phyloP scores from a whole-genome alignment of 106 monocot genomes.

The Iris macrosiphon region DNA sequence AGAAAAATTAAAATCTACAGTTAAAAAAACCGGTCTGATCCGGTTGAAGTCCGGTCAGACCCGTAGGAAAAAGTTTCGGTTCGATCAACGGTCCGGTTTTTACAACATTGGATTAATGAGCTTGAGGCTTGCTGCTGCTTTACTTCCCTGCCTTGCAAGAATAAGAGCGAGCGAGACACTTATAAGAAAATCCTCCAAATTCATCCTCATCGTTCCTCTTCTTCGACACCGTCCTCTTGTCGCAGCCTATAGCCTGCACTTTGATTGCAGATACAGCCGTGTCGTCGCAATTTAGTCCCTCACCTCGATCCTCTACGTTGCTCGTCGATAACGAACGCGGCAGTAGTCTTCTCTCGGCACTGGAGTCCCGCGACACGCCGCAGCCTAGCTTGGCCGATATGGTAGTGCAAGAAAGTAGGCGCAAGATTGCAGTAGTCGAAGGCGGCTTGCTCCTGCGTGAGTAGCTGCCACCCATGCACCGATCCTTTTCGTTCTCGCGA shows the following conservation, averaged over 20 bases:
- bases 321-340: slow-evolving; percentile 1
- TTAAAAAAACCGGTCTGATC: too few species aligned
- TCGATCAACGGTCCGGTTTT: too few species aligned
- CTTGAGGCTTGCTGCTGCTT: too few species aligned
- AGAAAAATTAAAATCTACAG: too few species aligned
- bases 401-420: slow-evolving; percentile 46
- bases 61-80: too few species aligned
- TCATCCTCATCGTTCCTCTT: background rate
- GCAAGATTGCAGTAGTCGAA: slow-evolving; percentile 36
- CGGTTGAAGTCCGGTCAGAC: too few species aligned
- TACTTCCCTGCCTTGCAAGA: slow-evolving; percentile 1
- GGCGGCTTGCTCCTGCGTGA: slow-evolving; percentile 12
- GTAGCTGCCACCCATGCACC: slow-evolving; percentile 1
- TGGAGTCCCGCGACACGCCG: slow-evolving; percentile 24
- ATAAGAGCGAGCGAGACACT: background rate
- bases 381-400: slow-evolving; percentile 39
- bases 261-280: slow-evolving; percentile 6
- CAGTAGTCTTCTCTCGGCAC: slow-evolving; percentile 16
- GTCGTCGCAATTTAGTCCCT: too few species aligned
- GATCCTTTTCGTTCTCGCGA: background rate
- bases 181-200: background rate
- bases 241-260: too few species aligned
- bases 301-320: background rate
- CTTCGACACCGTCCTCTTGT: background rate
- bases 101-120: too few species aligned